Conservation (phyloP, 306 rosid genomes). For the Glycine soja region DNA sequence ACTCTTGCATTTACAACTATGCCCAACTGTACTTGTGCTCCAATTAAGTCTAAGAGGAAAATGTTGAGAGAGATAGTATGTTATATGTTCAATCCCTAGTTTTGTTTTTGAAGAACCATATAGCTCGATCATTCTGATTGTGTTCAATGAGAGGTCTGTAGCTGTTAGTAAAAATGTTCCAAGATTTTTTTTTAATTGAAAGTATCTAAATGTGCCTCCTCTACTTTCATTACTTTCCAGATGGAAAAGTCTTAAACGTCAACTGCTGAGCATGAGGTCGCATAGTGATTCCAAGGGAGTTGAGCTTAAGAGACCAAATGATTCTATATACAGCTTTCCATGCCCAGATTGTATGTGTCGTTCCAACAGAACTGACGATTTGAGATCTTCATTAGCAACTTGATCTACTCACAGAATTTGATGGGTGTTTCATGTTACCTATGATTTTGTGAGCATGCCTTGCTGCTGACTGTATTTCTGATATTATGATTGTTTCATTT, state of each 20-base stretch:
- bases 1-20: not conserved
- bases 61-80: constrained; percentile 4
- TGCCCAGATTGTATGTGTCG: constrained; percentile 99
- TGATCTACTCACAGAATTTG: constrained; percentile 57
- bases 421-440: constrained; percentile 53
- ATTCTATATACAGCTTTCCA: constrained; percentile 91
- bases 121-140: not conserved
- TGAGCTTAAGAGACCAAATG: constrained; percentile 88
- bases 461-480: constrained; percentile 59
- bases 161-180: not conserved
- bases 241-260: constrained; percentile 93
- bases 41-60: constrained; percentile 3
- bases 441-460: constrained; percentile 59
- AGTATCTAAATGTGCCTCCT: constrained; percentile 33
- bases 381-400: constrained; percentile 58
- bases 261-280: constrained; percentile 77
- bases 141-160: constrained; percentile 33
- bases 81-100: not conserved
- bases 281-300: constrained; percentile 95
- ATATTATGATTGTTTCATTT: constrained; percentile 73
- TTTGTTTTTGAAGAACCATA: constrained; percentile 2
- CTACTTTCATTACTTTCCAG: constrained; percentile 46
- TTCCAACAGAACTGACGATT: constrained; percentile 66
- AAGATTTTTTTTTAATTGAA: not conserved
- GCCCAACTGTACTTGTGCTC: not conserved